Base-by-base conservation (phyloP, 805 yeast species). In the Ogataea saltuana region DNA sequence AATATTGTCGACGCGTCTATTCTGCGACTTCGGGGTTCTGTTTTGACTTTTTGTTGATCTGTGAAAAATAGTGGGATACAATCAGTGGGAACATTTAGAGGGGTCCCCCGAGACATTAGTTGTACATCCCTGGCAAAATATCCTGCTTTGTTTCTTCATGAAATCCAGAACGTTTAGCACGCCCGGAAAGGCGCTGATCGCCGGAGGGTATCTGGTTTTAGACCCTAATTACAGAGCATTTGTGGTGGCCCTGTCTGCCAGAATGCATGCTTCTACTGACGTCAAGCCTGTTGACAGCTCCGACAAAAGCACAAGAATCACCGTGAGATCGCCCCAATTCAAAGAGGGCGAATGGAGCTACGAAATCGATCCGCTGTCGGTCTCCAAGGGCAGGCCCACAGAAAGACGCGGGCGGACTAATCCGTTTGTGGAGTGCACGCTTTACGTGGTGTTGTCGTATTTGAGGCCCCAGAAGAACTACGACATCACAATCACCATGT, bases 141-240 rank as follows among this genome's bases (percentile, higher is more conserved):
- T n/a, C 12, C 6, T 13, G 6, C 12, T 25, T 12, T 4, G 10
- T 25, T 25, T 4, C 6, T 11, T 25, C 28, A 43, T 43, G 48
- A 11, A 23, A 9, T 8, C 23, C 7, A 33, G 26, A 41, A 35
- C 39, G 7, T 91, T 80, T 60, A 85, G 96, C 58, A 95, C 98
- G 0, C 97, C 99, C 0, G 97, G 98, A 0, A 93, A 93, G 63
- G 98, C 97, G 1, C 70, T 93, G 20, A 55, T 93, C 10, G 97
- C 93, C 1, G 99, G 99, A 15, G 99, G 99, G 0, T 93, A 93
- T 60, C 72, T 93, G 25, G 98, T 93, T 0, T 68, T 93, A 16
- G 93, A 86, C 45, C 90, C 90, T 0, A 64, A 63, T 27, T 90
- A 85, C 66, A 67, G 72, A 34, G 80, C 96, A 0, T 85, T 83